These are phyloP conservation scores for Psilocybe subaeruginosa DNA, from an alignment of 768 basidiomycete genomes.

Conservation along the genomic window DNA sequence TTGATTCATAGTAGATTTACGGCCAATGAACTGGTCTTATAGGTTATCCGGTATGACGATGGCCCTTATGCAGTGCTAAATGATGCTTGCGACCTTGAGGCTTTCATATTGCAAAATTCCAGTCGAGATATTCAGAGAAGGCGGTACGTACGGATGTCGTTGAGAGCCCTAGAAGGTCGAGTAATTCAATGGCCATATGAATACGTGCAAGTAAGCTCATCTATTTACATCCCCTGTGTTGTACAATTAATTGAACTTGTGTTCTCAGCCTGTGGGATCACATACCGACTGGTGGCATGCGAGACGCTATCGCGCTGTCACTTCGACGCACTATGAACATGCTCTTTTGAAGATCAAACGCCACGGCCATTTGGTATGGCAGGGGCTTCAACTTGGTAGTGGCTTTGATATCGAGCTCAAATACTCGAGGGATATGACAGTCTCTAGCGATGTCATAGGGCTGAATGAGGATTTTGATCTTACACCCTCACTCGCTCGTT, in stretches of 20 bases:
- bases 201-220: constrained; percentile 49
- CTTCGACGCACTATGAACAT: constrained; percentile 45
- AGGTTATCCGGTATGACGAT: constrained; percentile 74
- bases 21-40: background rate
- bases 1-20: background rate
- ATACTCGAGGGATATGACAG: constrained; percentile 54
- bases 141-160: constrained; percentile 61
- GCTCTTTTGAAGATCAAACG: constrained; percentile 55
- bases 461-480: constrained; percentile 68
- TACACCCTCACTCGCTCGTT: constrained; percentile 62
- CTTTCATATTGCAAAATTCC: constrained; percentile 66
- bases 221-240: background rate
- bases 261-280: constrained; percentile 48
- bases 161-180: constrained; percentile 69
- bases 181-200: constrained; percentile 67
- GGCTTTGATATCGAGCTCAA: constrained; percentile 66
- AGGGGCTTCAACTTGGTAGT: constrained; percentile 60
- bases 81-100: constrained; percentile 53
- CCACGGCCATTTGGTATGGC: constrained; percentile 53
- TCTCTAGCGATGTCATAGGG: constrained; percentile 59
- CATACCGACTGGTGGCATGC: constrained; percentile 47
- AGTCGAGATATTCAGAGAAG: constrained; percentile 47
- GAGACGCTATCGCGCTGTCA: constrained; percentile 53
- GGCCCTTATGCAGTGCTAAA: constrained; percentile 52
- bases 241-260: background rate